Conservation (phyloP, 2,329 filamentous ascomycete genomes). For the Neofusicoccum kwambonambiense region DNA sequence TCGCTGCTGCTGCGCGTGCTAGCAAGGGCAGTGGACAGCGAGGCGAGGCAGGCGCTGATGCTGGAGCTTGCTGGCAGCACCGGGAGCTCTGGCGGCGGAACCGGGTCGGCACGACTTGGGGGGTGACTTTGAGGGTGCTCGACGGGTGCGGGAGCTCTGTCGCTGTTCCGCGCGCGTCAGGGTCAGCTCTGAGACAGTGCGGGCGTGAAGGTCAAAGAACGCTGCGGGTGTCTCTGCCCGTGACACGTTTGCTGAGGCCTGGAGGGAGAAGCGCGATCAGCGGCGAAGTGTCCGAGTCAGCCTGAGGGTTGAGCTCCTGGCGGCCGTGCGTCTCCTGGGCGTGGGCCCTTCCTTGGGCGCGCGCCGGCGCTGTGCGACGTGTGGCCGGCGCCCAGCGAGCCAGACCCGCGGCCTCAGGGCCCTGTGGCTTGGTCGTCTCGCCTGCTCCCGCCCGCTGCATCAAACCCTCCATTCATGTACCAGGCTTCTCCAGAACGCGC, state of each 20-base stretch:
- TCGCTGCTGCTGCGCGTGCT: conserved; percentile 5
- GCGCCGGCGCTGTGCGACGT: background rate
- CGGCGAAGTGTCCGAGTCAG: conserved; percentile 7
- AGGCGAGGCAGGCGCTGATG: conserved; percentile 21
- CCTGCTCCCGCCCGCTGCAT: conserved; percentile 5
- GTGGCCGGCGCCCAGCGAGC: background rate
- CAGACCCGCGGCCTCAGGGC: no score
- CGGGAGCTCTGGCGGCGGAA: conserved; percentile 2
- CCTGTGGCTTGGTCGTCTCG: background rate
- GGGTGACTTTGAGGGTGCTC: background rate
- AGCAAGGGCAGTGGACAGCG: conserved; percentile 21
- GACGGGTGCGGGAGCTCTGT: background rate
- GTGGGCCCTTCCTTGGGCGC: background rate
- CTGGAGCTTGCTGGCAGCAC: conserved; percentile 10
- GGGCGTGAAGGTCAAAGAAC: background rate
- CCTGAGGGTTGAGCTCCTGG: conserved; percentile 11
- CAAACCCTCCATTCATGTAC: conserved; percentile 12
- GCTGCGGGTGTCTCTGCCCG: background rate
- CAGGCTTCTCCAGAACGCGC: background rate
- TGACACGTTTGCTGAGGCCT: background rate
- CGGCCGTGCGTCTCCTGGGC: background rate
- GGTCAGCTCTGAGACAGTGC: background rate
- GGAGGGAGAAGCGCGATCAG: background rate
- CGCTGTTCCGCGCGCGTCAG: conserved; percentile 5
- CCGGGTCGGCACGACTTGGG: conserved; percentile 2